These are phyloP conservation scores for Rostrohypoxylon terebratum DNA, from an alignment of 495 filamentous ascomycete species.

Conservation along the genomic window DNA sequence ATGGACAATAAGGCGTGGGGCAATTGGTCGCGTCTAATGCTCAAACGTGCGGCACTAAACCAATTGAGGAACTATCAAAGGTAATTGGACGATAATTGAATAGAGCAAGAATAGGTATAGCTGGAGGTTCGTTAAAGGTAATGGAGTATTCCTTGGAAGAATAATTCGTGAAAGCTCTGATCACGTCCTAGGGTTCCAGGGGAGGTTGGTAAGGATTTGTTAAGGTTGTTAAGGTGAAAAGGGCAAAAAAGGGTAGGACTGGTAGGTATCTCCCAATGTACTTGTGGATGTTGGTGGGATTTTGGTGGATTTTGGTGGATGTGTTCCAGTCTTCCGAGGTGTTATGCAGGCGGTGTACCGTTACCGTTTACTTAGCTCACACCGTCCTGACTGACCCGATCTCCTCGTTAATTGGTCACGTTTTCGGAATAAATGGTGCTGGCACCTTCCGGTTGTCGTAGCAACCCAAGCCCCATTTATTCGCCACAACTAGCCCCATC, in stretches of 20 bases:
- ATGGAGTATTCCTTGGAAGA: slow-evolving; percentile 9
- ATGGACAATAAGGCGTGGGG: slow-evolving; percentile 36
- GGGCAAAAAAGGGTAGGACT: slow-evolving; percentile 13
- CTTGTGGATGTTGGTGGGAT: slow-evolving; percentile 21
- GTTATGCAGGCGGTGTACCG: slow-evolving; percentile 46
- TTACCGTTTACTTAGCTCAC: slow-evolving; percentile 13
- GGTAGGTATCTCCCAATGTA: slow-evolving; percentile 29
- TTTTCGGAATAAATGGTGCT: slow-evolving; percentile 20
- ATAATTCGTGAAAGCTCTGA: slow-evolving; percentile 13
- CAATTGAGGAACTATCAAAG: slow-evolving; percentile 7
- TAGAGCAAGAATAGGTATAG: slow-evolving; percentile 14
- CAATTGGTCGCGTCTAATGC: slow-evolving; percentile 32
- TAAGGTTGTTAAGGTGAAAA: slow-evolving; percentile 15
- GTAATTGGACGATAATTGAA: slow-evolving; percentile 10
- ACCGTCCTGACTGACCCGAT: neutral
- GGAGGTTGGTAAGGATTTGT: slow-evolving; percentile 10
- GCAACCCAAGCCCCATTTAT: slow-evolving; percentile 17
- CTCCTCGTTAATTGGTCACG: slow-evolving; percentile 25
- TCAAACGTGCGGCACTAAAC: neutral
- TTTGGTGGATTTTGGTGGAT: slow-evolving; percentile 2
- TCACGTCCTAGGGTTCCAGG: slow-evolving; percentile 1
- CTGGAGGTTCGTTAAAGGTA: slow-evolving; percentile 7
- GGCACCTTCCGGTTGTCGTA: slow-evolving; percentile 33
- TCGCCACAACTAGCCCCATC: slow-evolving; percentile 12
- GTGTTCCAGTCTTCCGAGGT: neutral